Percentiles rank a stretch among this genome's conserved stretches.
Conservation (phyloP, 2,329 filamentous ascomycete genomes). For the Achaetomium macrosporum region DNA sequence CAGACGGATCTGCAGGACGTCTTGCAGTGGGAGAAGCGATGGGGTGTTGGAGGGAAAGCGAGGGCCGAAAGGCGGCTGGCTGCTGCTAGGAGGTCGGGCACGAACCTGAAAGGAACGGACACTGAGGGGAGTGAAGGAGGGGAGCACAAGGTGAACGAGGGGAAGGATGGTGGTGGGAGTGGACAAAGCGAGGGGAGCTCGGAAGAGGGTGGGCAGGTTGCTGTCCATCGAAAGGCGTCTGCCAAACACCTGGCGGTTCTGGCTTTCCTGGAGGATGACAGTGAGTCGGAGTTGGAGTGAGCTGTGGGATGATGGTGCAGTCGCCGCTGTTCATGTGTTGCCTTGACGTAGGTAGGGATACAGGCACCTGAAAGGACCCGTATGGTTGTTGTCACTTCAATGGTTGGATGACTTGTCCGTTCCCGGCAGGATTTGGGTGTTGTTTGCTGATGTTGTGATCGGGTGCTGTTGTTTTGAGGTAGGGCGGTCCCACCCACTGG, state of each 20-base stretch:
- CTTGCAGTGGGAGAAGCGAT: conserved; percentile 70
- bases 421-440: neutral
- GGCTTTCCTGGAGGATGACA: conserved; percentile 64
- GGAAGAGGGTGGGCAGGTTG: conserved; percentile 26
- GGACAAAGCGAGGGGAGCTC: conserved; percentile 26
- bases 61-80: conserved; percentile 39
- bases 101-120: conserved; percentile 16
- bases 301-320: neutral
- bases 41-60: conserved; percentile 52
- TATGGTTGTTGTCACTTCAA: too few relatives aligned
- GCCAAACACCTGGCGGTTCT: conserved; percentile 46
- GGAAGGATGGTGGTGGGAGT: conserved; percentile 18
- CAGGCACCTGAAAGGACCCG: neutral
- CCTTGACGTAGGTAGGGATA: neutral
- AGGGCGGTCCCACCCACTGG: too few relatives aligned
- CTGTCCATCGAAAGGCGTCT: conserved; percentile 30
- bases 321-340: neutral
- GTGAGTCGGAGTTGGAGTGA: conserved; percentile 61
- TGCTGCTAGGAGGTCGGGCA: conserved; percentile 32
- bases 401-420: neutral
- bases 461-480: too few relatives aligned
- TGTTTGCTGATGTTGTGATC: too few relatives aligned
- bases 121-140: conserved; percentile 6
- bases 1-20: conserved; percentile 78
- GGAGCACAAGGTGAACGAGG: conserved; percentile 22